Conservation (phyloP, 441 rosid genomes). For the Populus hybrid region DNA sequence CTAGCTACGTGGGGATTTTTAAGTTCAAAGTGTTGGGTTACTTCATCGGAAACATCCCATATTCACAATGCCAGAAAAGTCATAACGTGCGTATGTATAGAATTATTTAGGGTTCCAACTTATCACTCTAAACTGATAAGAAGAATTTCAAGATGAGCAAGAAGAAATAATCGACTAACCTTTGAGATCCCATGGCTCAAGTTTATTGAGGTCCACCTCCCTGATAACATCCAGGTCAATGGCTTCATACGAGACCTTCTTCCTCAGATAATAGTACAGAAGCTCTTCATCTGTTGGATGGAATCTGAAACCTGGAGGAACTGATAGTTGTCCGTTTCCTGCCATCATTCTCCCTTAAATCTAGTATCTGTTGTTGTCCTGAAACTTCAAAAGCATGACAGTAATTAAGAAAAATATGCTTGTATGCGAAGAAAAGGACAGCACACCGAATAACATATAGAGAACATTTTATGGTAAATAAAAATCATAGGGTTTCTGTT, state of each 20-base stretch:
- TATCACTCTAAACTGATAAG: not conserved
- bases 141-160: not conserved
- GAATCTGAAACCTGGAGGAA: conserved; percentile 89
- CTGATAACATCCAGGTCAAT: conserved; percentile 93
- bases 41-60: no score
- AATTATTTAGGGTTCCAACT: not conserved
- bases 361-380: not conserved
- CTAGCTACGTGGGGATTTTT: not conserved
- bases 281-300: conserved; percentile 89
- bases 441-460: not conserved
- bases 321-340: conserved; percentile 80
- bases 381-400: not conserved
- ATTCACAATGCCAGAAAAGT: not conserved
- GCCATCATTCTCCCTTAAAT: conserved; percentile 37
- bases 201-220: conserved; percentile 96
- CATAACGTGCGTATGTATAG: not conserved
- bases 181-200: conserved; percentile 98
- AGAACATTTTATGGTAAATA: not conserved
- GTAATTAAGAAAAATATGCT: not conserved
- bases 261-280: conserved; percentile 84
- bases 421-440: not conserved
- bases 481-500: not conserved
- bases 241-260: conserved; percentile 77
- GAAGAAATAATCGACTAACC: conserved; percentile 32
- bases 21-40: no score